Base-by-base conservation (phyloP, 2,329 filamentous ascomycete species). In the Ophiocordyceps robertsii region DNA sequence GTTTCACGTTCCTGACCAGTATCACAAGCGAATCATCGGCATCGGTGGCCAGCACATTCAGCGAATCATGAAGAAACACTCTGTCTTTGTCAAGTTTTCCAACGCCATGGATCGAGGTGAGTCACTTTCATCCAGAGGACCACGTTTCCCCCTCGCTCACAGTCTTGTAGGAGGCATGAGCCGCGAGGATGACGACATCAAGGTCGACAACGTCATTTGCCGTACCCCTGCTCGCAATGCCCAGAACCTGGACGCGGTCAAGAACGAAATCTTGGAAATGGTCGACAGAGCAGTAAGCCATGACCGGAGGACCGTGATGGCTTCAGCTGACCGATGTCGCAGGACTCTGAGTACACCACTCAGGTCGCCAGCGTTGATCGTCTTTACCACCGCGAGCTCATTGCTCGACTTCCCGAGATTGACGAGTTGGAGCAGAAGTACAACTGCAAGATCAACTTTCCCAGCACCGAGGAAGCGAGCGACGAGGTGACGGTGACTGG, bases 11-110 rank as follows among this genome's bases (percentile, higher is more conserved):
- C 92, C 92, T 4, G 92, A 98, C 56, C 92, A 96, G 63, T 98
- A 98, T 60, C 92, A 98, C 66, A 98, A 98, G 69, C 88, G 92
- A 39, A 98, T 98, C 57, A 98, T 98, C 49, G 92, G 92, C 41
- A 96, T 98, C 54, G 92, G 92, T 47, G 92, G 92, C 10, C 90
- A 96, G 60, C 92, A 98, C 58, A 98, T 98, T 52, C 92, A 98
- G 63, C 86, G 90, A 43, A 96, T 98, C 68, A 98, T 98, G 92
- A 96, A 98, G 71, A 96, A 96, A 66, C 94, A 98, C 65, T 96
- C 92, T 0, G 92, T 98, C 52, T 98, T 98, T 55, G 92, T 98
- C 67, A 98, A 98, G 61, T 98, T 98, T 57, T 95, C 88, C 50
- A 98, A 98, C 54, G 92, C 92, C 14, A 96, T 96, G 89, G 92